Percentiles rank a stretch among this genome's conserved stretches.
Conservation (phyloP, 345 rosid species). For the Pseudoturritis turrita region DNA sequence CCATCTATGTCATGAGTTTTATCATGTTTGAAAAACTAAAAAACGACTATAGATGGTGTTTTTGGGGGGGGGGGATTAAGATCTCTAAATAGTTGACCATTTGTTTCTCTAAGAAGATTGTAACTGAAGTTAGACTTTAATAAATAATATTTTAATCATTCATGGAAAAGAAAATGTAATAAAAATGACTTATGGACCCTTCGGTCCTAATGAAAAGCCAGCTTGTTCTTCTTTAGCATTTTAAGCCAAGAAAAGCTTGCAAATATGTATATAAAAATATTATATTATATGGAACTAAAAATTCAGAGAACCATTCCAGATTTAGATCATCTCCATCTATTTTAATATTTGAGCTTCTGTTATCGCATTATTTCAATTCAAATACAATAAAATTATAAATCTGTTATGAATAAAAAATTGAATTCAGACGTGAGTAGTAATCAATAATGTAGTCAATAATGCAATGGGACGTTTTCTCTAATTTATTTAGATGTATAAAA, state of each 20-base stretch:
- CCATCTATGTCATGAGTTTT: not conserved
- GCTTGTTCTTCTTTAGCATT: conserved; percentile 5
- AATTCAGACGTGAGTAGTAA: not conserved
- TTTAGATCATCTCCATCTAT: not conserved
- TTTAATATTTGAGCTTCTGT: not conserved
- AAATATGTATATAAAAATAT: not conserved
- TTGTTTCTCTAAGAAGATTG: not conserved
- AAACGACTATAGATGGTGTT: not conserved
- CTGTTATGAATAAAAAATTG: not conserved
- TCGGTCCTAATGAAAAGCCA: conserved; percentile 23
- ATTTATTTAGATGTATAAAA: not conserved
- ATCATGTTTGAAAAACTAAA: not conserved
- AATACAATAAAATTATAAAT: not conserved
- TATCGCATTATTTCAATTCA: not conserved
- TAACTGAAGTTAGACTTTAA: not conserved
- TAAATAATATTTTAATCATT: not conserved
- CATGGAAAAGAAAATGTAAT: not conserved
- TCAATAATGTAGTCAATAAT: conserved; percentile 16
- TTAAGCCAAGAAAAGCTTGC: conserved; percentile 6
- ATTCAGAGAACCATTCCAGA: conserved; percentile 14
- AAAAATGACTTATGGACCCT: not conserved
- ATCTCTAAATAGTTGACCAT: not conserved
- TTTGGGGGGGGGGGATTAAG: not conserved
- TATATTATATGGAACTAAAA: not conserved
- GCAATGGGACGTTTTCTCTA: not conserved